Base-by-base conservation (phyloP, 2,329 filamentous ascomycete genomes). In the Penicillium sp. region DNA sequence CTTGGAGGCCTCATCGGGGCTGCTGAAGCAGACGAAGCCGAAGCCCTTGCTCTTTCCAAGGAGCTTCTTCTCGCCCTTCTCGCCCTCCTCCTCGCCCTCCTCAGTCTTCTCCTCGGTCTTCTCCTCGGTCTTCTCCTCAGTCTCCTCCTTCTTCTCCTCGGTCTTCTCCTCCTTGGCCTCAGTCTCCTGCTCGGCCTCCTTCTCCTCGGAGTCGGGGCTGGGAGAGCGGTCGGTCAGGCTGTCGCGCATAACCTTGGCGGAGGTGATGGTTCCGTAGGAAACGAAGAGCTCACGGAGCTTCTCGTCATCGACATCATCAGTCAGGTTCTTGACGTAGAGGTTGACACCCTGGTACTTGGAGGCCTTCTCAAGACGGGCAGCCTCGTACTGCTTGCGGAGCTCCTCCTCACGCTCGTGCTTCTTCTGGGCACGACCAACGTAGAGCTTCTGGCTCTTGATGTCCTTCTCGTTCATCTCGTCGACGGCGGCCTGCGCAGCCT, bases 351-450 rank as follows among this genome's bases (percentile, higher is more conserved):
- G 92, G 81, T 99, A 99, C 84, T 99, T 99, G 82, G 87, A 96
- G 77, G 92, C 93, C 85, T 99, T 99, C 86, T 99, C 95, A 70
- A 96, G 84, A 71, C 95, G 93, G 70, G 92, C 92, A 72, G 93
- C 93, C 80, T 99, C 95, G 79, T 99, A 98, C 73, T 96, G 96
- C 84, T 91, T 96, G 82, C 95, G 93, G 60, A 99, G 88, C 81
- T 99, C 95, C 82, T 99, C 95, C 83, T 99, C 95, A 72, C 95
- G 95, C 84, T 99, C 95, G 77, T 98, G 95, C 86, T 99, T 99
- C 90, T 99, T 99, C 84, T 98, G 95, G 57, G 95, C 95, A 76
- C 95, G 93, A 68, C 95, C 95, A 67, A 99, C 95, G 74, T 99
- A 99, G 59, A 99, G 86, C 75, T 96, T 95, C 83, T 98, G 92